Conservation (phyloP, 2,329 filamentous ascomycete genomes). For the Moelleriella libera region DNA sequence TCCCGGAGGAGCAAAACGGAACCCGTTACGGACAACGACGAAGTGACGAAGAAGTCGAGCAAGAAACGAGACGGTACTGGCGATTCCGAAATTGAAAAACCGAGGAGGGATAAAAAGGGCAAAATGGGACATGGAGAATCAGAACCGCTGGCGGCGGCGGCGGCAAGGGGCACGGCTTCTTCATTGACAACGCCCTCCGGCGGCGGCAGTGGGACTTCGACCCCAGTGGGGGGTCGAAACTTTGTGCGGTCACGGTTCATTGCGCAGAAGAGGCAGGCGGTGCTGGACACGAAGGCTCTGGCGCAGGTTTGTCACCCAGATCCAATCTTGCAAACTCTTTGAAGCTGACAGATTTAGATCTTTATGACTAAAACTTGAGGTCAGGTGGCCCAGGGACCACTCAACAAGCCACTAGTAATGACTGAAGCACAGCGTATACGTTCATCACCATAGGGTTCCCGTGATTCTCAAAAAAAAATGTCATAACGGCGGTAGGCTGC, state of each 20-base stretch:
- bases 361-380: constrained; percentile 46
- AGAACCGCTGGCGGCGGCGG: background rate
- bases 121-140: constrained; percentile 13
- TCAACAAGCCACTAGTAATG: background rate
- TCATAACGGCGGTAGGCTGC: no score
- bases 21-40: no score
- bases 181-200: background rate
- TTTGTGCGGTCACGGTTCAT: constrained; percentile 71
- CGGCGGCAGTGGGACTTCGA: constrained; percentile 26
- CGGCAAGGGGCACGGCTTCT: no score
- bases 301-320: constrained; percentile 53
- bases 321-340: background rate
- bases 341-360: constrained; percentile 29
- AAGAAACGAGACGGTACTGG: constrained; percentile 23
- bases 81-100: constrained; percentile 29
- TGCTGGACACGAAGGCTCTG: constrained; percentile 67
- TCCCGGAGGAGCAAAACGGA: no score
- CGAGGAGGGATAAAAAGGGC: constrained; percentile 34
- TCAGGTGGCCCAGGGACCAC: background rate
- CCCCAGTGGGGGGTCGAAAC: constrained; percentile 45
- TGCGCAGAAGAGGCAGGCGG: constrained; percentile 72
- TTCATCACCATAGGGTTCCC: background rate
- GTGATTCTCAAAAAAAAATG: no score
- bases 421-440: background rate
- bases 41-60: constrained; percentile 18